A percentile compares a stretch with the other conserved stretches of the same genome.
phyloP scores from a whole-genome alignment of 2,329 filamentous ascomycete genomes.

The Talaromyces islandicus region DNA sequence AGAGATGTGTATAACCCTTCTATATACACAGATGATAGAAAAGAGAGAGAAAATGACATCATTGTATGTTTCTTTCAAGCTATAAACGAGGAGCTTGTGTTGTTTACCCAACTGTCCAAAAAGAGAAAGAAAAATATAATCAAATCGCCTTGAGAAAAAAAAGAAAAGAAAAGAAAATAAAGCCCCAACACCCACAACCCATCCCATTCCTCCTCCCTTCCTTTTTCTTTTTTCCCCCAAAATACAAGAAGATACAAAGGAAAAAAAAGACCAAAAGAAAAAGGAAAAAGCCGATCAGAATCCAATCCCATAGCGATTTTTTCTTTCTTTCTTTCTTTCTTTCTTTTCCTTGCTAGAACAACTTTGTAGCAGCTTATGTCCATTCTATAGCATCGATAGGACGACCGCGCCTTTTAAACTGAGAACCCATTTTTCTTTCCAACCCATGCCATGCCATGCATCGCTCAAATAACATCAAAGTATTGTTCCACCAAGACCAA shows the following conservation, averaged over 20 bases:
- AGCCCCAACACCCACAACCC: background rate
- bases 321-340: background rate
- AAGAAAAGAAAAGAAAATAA: background rate
- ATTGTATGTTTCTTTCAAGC: background rate
- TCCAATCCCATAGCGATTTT: background rate
- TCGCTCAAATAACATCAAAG: conserved; percentile 12
- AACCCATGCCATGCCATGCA: conserved; percentile 13
- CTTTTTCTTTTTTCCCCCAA: background rate
- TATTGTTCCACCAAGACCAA: conserved; percentile 7
- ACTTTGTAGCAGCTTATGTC: conserved; percentile 4
- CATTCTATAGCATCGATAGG: conserved; percentile 8
- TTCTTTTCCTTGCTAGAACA: background rate
- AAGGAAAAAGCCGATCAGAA: background rate
- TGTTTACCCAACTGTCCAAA: background rate
- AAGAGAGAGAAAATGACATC: background rate
- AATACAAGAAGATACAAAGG: background rate
- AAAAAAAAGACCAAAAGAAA: background rate
- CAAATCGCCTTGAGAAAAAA: background rate
- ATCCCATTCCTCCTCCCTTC: background rate
- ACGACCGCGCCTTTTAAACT: conserved; percentile 2
- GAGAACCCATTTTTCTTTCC: conserved; percentile 11
- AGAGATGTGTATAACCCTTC: background rate
- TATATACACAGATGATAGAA: background rate
- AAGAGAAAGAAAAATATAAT: background rate
- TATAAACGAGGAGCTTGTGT: background rate